Evolutionary conservation across 345 rosid genomes (phyloP), one percentile per base, ranked within the genome.

Genomic region (Moricandia arvensis): DNA sequence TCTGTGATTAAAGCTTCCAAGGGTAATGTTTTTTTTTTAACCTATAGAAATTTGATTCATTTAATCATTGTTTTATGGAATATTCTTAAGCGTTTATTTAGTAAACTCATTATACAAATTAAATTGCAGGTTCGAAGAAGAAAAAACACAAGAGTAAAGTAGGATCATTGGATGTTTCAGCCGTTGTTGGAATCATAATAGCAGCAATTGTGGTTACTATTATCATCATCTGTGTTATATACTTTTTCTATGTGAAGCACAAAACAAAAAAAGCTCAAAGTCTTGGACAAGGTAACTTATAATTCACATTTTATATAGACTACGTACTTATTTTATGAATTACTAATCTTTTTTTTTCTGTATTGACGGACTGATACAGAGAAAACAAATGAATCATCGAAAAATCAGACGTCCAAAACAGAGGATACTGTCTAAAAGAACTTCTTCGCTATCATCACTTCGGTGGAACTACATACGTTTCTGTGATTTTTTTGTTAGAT

Each of bases 271-370:
- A 29, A 6, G 49, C 47, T 69, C 69, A 13, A 27, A 37, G 34
- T 37, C n/a, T 17, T 53, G 74, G 31, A 61, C 34, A 69, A 61
- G 65, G 74, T 60, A 61, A 57, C 7, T 59, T 75, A 58, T 18
- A 13, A 24, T n/a, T n/a, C 6, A 34, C 6, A n/a, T 51, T 71
- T 2, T 47, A 30, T 12, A 10, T 26, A 24, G 1, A 26, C 11
- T 59, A 13, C 6, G 21, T 34, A 33, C 15, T 9, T n/a, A 59
- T 13, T 8, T 33, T 9, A 45, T 13, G 0, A 24, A 5, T n/a
- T n/a, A 54, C 24, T 43, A 30, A 43, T 3, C 12, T 5, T 9
- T 26, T 26, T 13, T 21, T 0, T 58, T 45, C 33, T 33, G 47
- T n/a, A 7, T 38, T 38, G 26, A 73, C 9, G 31, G 10, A 27